These are phyloP conservation scores for Entomortierella lignicola DNA, from an alignment of 192 early-diverging fungal species.

Conservation along the genomic window DNA sequence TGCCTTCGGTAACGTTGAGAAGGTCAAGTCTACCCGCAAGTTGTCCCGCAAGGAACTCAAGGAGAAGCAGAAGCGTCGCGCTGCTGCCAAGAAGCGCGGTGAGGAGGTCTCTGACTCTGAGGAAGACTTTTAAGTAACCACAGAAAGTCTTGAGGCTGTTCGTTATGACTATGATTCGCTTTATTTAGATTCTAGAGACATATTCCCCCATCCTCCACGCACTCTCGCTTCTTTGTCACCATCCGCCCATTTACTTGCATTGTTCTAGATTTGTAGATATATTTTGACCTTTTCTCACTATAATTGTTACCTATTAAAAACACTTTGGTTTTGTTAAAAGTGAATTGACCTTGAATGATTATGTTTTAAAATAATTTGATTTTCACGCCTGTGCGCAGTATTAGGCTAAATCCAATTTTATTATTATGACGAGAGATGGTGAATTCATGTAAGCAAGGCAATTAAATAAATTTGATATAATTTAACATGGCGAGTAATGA, in stretches of 20 bases:
- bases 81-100: conserved; percentile 67
- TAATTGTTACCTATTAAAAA: conserved; percentile 16
- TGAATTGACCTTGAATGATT: no score
- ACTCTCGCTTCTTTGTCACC: conserved; percentile 6
- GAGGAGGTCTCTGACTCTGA: conserved; percentile 63
- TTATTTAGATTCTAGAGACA: conserved; percentile 14
- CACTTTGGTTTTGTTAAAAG: conserved; percentile 9
- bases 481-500: no score
- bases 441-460: no score
- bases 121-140: conserved; percentile 54
- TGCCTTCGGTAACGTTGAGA: conserved; percentile 81
- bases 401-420: no score
- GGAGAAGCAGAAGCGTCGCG: conserved; percentile 70
- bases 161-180: conserved; percentile 5
- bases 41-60: conserved; percentile 63
- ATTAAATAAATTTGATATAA: no score
- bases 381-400: no score
- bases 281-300: not conserved
- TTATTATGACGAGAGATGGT: no score
- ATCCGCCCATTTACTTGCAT: not conserved
- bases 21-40: conserved; percentile 74
- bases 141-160: conserved; percentile 8
- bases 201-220: conserved; percentile 4
- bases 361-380: no score
- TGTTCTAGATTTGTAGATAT: conserved; percentile 21